Evolutionary conservation across 1,284 basidiomycete species (phyloP), one percentile per base, ranked within the genome.

Genomic region (Ceratobasidium theobromae): DNA sequence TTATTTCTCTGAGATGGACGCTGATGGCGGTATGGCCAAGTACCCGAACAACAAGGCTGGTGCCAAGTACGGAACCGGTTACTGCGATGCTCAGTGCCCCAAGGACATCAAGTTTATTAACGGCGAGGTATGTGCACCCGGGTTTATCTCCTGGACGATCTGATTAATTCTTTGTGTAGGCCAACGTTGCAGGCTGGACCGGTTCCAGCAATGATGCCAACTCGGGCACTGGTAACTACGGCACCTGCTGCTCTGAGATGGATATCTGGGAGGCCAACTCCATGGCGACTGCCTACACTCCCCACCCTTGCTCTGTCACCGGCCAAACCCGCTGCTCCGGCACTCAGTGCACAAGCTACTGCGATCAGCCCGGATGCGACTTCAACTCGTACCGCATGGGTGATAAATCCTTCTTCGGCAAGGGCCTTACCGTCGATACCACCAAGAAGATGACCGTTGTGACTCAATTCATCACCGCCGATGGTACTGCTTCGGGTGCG

Each of bases 381-480:
- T 83, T 82, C 79, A 83, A 83, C 79, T 79, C 81, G 33, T 84
- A 72, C 77, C 81, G 82, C 69, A 78, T 81, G 79, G 82, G 82
- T 52, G 74, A 80, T 75, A 73, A 73, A 53, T 73, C 71, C 54
- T 84, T 82, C 80, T 78, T 78, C 74, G 82, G 82, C 40, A 69
- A 73, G 25, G 80, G 80, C 72, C 66, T 73, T 69, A 80, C 76
- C 66, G 77, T 83, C 73, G 79, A 83, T 74, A 82, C 81, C 72
- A 78, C 65, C 72, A 71, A 76, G 71, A 77, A 76, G 70, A 75
- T 82, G 76, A 84, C 82, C 58, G 80, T 83, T 70, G 81, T 84
- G 69, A 84, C 82, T 55, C 82, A 84, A 72, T 84, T 84, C 79
- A 68, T 82, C 72, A 82, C 81, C 68, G 70, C 72, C 68, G 77